Percentiles rank a stretch among this genome's conserved stretches.
Conservation (phyloP, 768 basidiomycete genomes). For the Mycena kentingensis region DNA sequence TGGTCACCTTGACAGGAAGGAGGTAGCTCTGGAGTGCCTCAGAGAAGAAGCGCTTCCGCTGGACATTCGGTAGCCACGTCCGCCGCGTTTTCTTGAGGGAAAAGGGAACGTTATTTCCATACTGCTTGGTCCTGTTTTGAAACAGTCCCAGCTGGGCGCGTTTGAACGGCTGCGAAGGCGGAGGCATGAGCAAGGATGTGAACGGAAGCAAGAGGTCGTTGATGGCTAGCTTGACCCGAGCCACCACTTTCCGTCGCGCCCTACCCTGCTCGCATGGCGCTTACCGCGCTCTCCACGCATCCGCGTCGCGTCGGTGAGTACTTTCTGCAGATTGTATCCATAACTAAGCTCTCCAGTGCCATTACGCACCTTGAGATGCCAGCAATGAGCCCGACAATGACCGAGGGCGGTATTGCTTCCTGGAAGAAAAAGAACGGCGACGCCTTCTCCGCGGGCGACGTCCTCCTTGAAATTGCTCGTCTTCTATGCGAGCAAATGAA, state of each 20-base stretch:
- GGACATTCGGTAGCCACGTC: constrained; percentile 87
- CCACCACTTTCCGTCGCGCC: neutral
- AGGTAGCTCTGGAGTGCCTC: constrained; percentile 61
- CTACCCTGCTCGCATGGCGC: neutral
- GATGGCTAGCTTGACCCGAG: neutral
- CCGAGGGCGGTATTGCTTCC: constrained; percentile 85
- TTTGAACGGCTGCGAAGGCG: constrained; percentile 78
- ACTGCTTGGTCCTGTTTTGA: constrained; percentile 76
- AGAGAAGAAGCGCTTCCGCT: constrained; percentile 71
- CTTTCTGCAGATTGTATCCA: too few relatives aligned
- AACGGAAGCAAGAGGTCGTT: neutral
- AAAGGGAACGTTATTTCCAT: constrained; percentile 88
- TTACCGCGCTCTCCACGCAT: too few relatives aligned
- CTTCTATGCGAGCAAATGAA: neutral
- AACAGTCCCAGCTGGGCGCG: constrained; percentile 80
- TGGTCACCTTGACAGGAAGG: constrained; percentile 71
- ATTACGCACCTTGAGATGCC: constrained; percentile 87
- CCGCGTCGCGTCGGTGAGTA: too few relatives aligned
- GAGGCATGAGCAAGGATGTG: too few relatives aligned
- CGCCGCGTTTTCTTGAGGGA: constrained; percentile 87
- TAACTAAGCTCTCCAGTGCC: constrained; percentile 50
- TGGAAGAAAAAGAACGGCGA: constrained; percentile 94
- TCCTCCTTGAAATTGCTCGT: constrained; percentile 86
- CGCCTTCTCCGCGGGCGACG: constrained; percentile 76
- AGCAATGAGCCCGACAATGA: constrained; percentile 97